phyloP scores from a whole-genome alignment of 2,329 filamentous ascomycete genomes.

The Juglanconis sp. region DNA sequence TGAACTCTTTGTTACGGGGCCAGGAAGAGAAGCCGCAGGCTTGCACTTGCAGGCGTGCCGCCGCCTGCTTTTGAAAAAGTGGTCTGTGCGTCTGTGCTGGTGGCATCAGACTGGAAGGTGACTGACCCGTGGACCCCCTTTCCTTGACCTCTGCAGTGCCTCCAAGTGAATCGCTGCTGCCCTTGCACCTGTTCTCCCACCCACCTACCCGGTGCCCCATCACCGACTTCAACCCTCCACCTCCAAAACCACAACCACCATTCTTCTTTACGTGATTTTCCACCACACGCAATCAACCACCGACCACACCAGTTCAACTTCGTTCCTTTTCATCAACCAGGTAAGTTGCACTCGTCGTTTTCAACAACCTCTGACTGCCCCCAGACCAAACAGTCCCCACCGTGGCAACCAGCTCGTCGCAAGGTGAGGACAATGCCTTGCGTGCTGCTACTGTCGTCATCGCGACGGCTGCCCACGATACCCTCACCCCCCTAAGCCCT shows the following conservation, averaged over 20 bases:
- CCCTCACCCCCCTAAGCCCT: constrained; percentile 2
- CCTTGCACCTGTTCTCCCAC: neutral
- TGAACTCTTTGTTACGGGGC: too few relatives aligned
- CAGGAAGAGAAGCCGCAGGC: too few relatives aligned
- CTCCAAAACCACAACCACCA: constrained; percentile 6
- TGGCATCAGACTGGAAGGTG: too few relatives aligned
- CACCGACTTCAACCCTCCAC: constrained; percentile 13
- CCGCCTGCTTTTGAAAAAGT: too few relatives aligned
- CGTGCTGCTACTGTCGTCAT: constrained; percentile 17
- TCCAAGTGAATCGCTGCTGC: too few relatives aligned
- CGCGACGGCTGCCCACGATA: constrained; percentile 1
- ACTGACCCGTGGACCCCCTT: too few relatives aligned
- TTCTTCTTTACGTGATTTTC: constrained; percentile 15
- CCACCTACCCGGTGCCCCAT: constrained; percentile 11
- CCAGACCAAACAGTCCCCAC: constrained; percentile 14
- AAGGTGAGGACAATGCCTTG: constrained; percentile 1
- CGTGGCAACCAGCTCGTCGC: constrained; percentile 13
- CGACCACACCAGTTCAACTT: neutral
- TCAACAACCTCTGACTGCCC: constrained; percentile 2
- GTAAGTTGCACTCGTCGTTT: constrained; percentile 2
- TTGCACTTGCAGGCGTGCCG: too few relatives aligned
- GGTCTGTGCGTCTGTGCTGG: too few relatives aligned
- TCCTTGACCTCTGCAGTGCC: too few relatives aligned
- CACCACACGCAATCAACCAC: constrained; percentile 1
- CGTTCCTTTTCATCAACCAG: constrained; percentile 12